phyloP scores from a whole-genome alignment of 176 grass and related monocot genomes.

The Carex cristatella region DNA sequence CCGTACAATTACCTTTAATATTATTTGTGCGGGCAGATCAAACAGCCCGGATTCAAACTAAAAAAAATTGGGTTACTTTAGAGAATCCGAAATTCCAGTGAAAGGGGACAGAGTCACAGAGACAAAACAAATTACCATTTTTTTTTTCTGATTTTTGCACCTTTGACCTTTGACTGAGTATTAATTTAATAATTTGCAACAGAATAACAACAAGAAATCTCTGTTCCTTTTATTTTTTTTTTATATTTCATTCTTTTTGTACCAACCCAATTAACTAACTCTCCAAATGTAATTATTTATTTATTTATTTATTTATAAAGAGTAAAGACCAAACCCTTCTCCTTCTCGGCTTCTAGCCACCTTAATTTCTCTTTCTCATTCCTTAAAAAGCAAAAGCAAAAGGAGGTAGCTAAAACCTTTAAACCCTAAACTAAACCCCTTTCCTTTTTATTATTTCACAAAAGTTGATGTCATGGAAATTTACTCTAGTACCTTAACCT shows the following conservation, averaged over 20 bases:
- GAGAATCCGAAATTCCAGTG: no score
- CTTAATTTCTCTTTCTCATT: neutral
- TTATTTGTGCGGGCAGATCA: no score
- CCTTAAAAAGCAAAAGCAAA: neutral
- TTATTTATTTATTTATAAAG: no score
- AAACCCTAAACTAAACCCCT: neutral
- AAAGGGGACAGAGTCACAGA: neutral
- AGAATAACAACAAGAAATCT: no score
- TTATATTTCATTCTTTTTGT: neutral
- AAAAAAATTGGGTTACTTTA: no score
- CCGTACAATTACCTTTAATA: no score
- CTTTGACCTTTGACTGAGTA: neutral
- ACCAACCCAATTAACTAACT: no score
- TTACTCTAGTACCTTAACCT: neutral
- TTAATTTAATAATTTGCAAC: no score
- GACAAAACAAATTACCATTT: neutral
- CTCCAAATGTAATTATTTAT: no score
- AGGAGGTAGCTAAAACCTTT: neutral
- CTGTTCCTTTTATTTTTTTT: neutral
- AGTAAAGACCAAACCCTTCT: neutral
- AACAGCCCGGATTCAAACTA: no score
- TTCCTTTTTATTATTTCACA: neutral
- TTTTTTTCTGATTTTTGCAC: neutral
- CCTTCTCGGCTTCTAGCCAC: neutral
- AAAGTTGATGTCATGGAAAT: neutral